Evolutionary conservation across 2,329 filamentous ascomycete species (phyloP), one percentile per base, ranked within the genome.

Genomic region (Pseudocercospora musae): DNA sequence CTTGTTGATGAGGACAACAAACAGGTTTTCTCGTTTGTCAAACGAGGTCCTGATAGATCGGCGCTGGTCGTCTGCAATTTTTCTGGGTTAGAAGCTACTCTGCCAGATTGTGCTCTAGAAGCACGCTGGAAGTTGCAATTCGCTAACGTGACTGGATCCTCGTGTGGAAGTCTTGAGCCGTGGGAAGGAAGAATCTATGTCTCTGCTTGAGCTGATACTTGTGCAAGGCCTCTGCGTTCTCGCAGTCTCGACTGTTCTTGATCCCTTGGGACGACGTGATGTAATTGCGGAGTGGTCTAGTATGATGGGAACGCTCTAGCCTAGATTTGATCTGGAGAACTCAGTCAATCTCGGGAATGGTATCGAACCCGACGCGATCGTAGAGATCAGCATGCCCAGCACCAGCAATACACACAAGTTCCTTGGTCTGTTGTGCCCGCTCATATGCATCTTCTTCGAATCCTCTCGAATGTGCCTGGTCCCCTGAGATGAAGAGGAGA

Each of bases 121-220:
- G n/a, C 21, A 25, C 7, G 23, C 5, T 52, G 48, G 48, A 52
- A 29, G 48, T 15, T 52, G 23, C 48, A 31, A 9, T 27, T 29
- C 13, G 48, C 10, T 31, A 52, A 65, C 57, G 63, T 62, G 57
- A 15, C 50, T 64, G 44, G 75, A 80, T 74, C 80, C 60, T 60
- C 76, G 58, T 23, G 48, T 21, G n/a, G 5, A 4, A 29, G 21
- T 29, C 48, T 52, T 29, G 21, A 29, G 48, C 48, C 48, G 10
- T 52, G 48, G 48, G 48, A 52, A 52, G 48, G 48, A 13, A 52
- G 48, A 29, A 52, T 52, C 15, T 52, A 52, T 29, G 8, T 29
- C 48, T 52, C 48, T 10, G 23, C 20, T 52, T 29, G 54, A 48
- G 33, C 21, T 37, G 8, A 15, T n/a, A 15, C 15, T 40, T 9